These are phyloP conservation scores for Dendrobium huoshanense DNA, from an alignment of 106 monocot species.

Conservation along the genomic window DNA sequence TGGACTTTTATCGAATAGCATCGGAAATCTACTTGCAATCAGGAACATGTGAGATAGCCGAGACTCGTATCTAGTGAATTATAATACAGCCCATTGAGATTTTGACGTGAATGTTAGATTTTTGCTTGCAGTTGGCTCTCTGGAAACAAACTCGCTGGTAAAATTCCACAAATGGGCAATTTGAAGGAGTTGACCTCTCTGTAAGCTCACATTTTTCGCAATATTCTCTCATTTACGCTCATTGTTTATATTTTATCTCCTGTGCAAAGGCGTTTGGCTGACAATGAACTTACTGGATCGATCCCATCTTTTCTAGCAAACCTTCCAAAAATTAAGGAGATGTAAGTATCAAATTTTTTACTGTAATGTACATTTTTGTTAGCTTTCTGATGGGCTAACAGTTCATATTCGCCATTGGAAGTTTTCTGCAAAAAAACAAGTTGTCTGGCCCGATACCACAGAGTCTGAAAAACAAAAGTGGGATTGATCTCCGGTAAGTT, in stretches of 20 bases:
- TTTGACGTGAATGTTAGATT: background rate
- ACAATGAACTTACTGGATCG: slow-evolving; percentile 41
- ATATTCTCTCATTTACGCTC: background rate
- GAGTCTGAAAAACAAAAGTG: slow-evolving; percentile 19
- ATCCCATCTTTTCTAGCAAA: slow-evolving; percentile 38
- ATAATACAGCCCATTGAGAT: background rate
- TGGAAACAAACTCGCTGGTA: slow-evolving; percentile 55
- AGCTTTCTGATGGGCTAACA: background rate
- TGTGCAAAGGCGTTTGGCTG: slow-evolving; percentile 38
- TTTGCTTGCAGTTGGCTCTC: slow-evolving; percentile 39
- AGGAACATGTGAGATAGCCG: slow-evolving; percentile 31
- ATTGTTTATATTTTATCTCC: background rate
- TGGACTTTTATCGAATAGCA: slow-evolving; percentile 28
- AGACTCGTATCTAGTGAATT: background rate
- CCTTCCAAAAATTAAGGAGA: slow-evolving; percentile 33
- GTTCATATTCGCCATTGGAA: slow-evolving; percentile 2
- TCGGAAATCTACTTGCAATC: slow-evolving; percentile 41
- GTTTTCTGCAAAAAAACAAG: slow-evolving; percentile 35
- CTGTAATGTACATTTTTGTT: background rate
- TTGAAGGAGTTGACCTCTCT: slow-evolving; percentile 33
- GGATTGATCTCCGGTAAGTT: slow-evolving; percentile 18
- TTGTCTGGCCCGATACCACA: slow-evolving; percentile 22
- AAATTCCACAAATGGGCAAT: slow-evolving; percentile 56
- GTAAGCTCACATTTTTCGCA: slow-evolving; percentile 31
- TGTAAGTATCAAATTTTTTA: slow-evolving; percentile 27